phyloP scores from a whole-genome alignment of 1,284 basidiomycete genomes.

The Ustilago cynodontis region DNA sequence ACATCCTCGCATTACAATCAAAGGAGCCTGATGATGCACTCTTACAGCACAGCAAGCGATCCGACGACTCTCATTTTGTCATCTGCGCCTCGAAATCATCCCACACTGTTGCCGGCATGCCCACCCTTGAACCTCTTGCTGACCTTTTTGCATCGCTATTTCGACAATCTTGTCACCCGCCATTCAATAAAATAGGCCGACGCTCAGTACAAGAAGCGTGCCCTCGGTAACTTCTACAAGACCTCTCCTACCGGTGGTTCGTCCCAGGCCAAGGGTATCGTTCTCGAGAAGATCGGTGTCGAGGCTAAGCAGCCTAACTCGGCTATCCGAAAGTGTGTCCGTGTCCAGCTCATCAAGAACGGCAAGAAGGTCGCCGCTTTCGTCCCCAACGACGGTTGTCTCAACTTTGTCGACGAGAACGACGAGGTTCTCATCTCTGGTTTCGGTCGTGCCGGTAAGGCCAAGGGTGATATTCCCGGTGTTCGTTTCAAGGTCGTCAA shows the following conservation, averaged over 20 bases:
- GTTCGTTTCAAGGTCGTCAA: constrained; percentile 99
- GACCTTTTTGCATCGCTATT: too few species aligned
- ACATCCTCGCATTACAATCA: neutral
- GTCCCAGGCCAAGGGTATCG: constrained; percentile 99
- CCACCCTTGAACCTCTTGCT: too few species aligned
- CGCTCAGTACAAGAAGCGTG: constrained; percentile 99
- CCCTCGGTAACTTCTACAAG: constrained; percentile 99
- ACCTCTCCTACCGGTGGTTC: constrained; percentile 99
- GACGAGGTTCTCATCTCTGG: constrained; percentile 99
- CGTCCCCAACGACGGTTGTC: constrained; percentile 89
- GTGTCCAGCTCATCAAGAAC: constrained; percentile 99
- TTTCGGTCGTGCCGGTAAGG: constrained; percentile 99
- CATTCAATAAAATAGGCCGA: constrained; percentile 79
- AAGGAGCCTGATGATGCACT: neutral
- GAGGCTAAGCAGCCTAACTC: constrained; percentile 99
- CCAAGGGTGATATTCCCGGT: constrained; percentile 88
- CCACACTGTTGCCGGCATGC: neutral
- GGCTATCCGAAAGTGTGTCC: constrained; percentile 99
- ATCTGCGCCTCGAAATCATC: constrained; percentile 1
- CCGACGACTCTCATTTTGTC: neutral
- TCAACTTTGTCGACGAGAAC: constrained; percentile 93
- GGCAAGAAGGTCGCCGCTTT: constrained; percentile 83
- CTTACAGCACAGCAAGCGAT: neutral
- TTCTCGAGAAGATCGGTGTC: constrained; percentile 94
- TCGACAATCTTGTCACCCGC: neutral